Percentiles rank a stretch among this genome's conserved stretches.
Evolutionary conservation across 2,329 filamentous ascomycete genomes (phyloP).

Genomic region (Didymella arachidicola): DNA sequence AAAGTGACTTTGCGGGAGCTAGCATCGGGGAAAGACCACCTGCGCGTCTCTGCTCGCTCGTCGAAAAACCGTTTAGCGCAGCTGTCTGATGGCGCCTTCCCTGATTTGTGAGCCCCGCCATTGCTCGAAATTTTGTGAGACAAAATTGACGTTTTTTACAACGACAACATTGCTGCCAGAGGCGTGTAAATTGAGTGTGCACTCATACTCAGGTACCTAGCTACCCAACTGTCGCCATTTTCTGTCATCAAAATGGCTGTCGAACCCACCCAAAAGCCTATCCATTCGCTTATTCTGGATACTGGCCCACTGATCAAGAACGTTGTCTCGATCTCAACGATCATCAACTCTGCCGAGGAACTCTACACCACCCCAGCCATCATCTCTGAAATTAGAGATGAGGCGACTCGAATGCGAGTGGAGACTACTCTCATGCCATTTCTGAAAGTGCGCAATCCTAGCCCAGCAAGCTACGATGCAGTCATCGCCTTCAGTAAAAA

Average conservation of each 20-base stretch:
- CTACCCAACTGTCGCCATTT: slow-evolving; percentile 20
- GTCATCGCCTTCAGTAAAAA: slow-evolving; percentile 85
- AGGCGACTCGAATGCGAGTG: slow-evolving; percentile 78
- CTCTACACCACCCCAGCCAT: slow-evolving; percentile 79
- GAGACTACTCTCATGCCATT: slow-evolving; percentile 88
- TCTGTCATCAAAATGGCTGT: slow-evolving; percentile 32
- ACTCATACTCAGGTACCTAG: slow-evolving; percentile 9
- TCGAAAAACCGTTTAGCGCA: slow-evolving; percentile 8
- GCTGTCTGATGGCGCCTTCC: not conserved
- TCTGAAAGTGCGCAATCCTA: slow-evolving; percentile 76
- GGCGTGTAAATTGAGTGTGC: not conserved
- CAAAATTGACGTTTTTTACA: slow-evolving; percentile 1
- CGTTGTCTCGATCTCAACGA: slow-evolving; percentile 81
- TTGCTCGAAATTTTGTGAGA: slow-evolving; percentile 27
- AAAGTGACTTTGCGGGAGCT: slow-evolving; percentile 18
- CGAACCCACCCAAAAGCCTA: slow-evolving; percentile 63
- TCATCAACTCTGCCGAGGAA: slow-evolving; percentile 75
- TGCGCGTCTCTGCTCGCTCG: slow-evolving; percentile 14
- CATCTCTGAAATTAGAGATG: slow-evolving; percentile 85
- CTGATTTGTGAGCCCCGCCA: slow-evolving; percentile 23
- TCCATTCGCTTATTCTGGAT: slow-evolving; percentile 87
- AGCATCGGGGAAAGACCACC: slow-evolving; percentile 7
- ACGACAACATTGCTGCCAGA: slow-evolving; percentile 6
- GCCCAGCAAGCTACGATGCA: slow-evolving; percentile 77
- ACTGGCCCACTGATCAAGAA: slow-evolving; percentile 94